These are phyloP conservation scores for Cladophialophora immunda DNA, from an alignment of 2,329 filamentous ascomycete species.

Conservation along the genomic window DNA sequence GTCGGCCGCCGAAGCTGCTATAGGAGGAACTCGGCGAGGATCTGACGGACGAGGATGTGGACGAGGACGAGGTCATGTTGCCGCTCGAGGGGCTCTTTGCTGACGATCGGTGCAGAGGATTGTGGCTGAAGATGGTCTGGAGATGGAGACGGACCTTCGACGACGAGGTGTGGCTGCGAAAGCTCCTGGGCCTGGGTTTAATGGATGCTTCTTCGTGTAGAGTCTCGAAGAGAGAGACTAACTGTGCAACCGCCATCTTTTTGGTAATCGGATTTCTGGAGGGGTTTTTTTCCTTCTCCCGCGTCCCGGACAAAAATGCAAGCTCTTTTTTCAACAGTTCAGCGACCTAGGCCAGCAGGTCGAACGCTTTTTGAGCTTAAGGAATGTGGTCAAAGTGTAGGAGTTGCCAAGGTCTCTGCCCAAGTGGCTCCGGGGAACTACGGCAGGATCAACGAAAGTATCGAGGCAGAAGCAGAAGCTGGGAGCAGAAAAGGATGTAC, in stretches of 20 bases:
- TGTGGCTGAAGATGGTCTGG: conserved; percentile 37
- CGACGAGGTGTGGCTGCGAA: conserved; percentile 31
- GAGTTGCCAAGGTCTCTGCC: conserved; percentile 5
- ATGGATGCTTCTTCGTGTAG: conserved; percentile 30
- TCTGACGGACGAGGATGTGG: conserved; percentile 34
- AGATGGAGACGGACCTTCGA: conserved; percentile 34
- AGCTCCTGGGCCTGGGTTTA: conserved; percentile 33
- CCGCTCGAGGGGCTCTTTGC: conserved; percentile 22
- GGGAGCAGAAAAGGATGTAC: conserved; percentile 18
- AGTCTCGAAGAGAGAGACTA: conserved; percentile 37
- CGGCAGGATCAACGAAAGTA: conserved; percentile 6
- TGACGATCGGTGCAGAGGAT: conserved; percentile 23
- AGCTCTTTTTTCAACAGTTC: neutral
- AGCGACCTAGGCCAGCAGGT: conserved; percentile 31
- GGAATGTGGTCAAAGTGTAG: conserved; percentile 29
- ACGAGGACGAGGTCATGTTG: conserved; percentile 25
- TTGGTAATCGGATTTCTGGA: neutral
- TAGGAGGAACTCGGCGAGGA: conserved; percentile 42
- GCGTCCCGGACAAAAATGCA: neutral
- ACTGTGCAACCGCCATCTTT: conserved; percentile 38
- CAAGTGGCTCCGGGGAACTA: neutral
- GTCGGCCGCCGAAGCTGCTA: conserved; percentile 45
- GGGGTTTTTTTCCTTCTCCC: neutral
- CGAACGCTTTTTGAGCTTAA: conserved; percentile 15
- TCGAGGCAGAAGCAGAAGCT: conserved; percentile 15